phyloP scores from a whole-genome alignment of 2,329 filamentous ascomycete genomes.

The Verticillium zaregamsianum region DNA sequence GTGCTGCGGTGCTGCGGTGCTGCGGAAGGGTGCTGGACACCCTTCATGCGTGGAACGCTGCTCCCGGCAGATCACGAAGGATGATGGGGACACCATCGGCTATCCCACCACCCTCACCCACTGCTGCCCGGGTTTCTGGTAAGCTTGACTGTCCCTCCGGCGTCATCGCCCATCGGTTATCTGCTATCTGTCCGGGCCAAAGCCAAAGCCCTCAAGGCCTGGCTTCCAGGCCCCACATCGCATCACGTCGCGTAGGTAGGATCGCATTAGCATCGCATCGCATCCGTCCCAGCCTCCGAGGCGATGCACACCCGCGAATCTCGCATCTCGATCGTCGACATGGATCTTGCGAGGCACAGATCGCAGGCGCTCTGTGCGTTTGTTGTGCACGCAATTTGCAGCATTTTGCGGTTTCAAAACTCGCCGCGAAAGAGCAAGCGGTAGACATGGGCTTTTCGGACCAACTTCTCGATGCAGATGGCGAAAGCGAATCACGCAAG shows the following conservation, averaged over 20 bases:
- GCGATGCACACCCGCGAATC: neutral
- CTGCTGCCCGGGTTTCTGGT: neutral
- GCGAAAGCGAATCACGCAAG: neutral
- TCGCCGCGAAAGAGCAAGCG: neutral
- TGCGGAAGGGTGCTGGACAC: no score
- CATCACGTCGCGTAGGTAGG: neutral
- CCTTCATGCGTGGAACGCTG: neutral
- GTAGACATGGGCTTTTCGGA: neutral
- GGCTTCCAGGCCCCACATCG: neutral
- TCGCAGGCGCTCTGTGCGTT: neutral
- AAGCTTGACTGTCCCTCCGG: neutral
- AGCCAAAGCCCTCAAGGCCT: neutral
- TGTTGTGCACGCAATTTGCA: neutral
- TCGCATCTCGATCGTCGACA: neutral
- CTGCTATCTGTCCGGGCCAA: neutral
- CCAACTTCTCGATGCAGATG: neutral
- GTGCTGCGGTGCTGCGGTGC: no score
- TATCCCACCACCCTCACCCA: neutral
- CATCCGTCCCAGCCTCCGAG: neutral
- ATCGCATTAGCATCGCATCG: neutral
- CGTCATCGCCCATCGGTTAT: neutral
- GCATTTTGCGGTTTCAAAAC: neutral
- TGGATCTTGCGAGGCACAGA: neutral
- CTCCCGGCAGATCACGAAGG: neutral
- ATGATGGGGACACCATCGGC: neutral